These are phyloP conservation scores for Glycine tomentella DNA, from an alignment of 306 rosid species.

Conservation along the genomic window DNA sequence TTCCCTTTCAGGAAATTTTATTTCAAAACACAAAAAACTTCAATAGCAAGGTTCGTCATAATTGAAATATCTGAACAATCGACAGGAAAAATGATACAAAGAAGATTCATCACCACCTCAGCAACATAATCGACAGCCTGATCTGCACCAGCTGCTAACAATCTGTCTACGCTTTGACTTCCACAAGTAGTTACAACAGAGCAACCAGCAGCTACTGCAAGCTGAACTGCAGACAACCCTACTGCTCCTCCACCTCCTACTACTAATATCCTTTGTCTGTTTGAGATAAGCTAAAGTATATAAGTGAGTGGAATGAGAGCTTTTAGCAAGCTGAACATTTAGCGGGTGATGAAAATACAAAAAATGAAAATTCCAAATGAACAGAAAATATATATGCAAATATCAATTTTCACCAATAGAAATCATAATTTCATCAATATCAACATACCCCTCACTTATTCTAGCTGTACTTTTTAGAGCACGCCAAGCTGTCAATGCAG, in stretches of 20 bases:
- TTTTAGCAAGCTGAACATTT: slow-evolving; percentile 25
- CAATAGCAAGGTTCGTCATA: slow-evolving; percentile 22
- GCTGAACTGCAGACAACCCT: slow-evolving; percentile 86
- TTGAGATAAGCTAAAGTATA: slow-evolving; percentile 48
- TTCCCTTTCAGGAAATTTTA: slow-evolving; percentile 27
- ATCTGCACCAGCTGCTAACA: slow-evolving; percentile 87
- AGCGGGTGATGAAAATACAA: slow-evolving; percentile 30
- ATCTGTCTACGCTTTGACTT: slow-evolving; percentile 68
- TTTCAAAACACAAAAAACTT: slow-evolving; percentile 17
- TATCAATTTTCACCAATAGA: slow-evolving; percentile 17
- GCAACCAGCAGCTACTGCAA: slow-evolving; percentile 87
- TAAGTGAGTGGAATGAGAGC: slow-evolving; percentile 37
- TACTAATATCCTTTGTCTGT: slow-evolving; percentile 85
- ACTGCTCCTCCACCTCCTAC: slow-evolving; percentile 99
- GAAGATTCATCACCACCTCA: slow-evolving; percentile 69
- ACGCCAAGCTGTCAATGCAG: slow-evolving; percentile 99
- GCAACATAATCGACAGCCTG: slow-evolving; percentile 86
- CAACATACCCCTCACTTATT: slow-evolving; percentile 86
- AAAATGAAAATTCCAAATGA: slow-evolving; percentile 9
- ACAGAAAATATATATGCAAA: slow-evolving; percentile 22
- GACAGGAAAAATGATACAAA: slow-evolving; percentile 32
- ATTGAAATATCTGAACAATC: slow-evolving; percentile 37
- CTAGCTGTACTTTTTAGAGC: slow-evolving; percentile 90
- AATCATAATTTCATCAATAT: slow-evolving; percentile 31
- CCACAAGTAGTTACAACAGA: slow-evolving; percentile 87